Base-by-base conservation (phyloP, 2,329 filamentous ascomycete genomes). In the Neopestalotiopsis sp. region DNA sequence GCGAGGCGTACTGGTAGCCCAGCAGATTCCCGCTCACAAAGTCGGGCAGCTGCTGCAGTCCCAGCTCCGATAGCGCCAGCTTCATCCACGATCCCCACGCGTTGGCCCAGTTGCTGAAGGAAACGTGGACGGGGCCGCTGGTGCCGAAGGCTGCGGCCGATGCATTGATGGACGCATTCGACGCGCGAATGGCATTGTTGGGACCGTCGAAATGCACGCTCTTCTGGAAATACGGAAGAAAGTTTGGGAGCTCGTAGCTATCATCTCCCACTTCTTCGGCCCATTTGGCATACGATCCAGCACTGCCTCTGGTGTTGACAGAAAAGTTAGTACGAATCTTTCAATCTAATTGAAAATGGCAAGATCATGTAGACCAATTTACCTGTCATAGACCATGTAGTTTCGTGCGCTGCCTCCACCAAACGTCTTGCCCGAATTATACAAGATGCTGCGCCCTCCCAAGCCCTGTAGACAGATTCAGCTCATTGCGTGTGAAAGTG, bases 151-250 rank as follows among this genome's bases (percentile, higher is more conserved):
- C 45, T 9, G 24, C n/a, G 6, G 63, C 20, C 17, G 40, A 38
- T 17, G 75, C 80, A 6, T 72, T 64, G 4, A 75, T 73, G 0
- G 73, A 74, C 2, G 75, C 72, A 32, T 77, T 76, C 13, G 73
- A 66, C n/a, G 68, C 32, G 10, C 71, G 66, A 10, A 58, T 61
- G 9, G 24, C 71, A 9, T 70, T 71, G 45, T 76, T 61, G 7
- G 78, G 77, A 1, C 77, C 78, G 3, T 74, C 78, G 56, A 79
- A 79, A 4, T 70, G 67, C 17, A 75, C 64, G 65, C 75, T 77
- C 65, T 77, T 80, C 69, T 78, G 66, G 68, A 76, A 81, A 69
- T 73, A 79, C 4, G 77, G 75, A n/a, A 79, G 68, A n/a, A 80
- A 64, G 6, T 73, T 74, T 28, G 78, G 74, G 53, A 74, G 78